phyloP scores from a whole-genome alignment of 306 rosid genomes.

The Mimosa pudica region DNA sequence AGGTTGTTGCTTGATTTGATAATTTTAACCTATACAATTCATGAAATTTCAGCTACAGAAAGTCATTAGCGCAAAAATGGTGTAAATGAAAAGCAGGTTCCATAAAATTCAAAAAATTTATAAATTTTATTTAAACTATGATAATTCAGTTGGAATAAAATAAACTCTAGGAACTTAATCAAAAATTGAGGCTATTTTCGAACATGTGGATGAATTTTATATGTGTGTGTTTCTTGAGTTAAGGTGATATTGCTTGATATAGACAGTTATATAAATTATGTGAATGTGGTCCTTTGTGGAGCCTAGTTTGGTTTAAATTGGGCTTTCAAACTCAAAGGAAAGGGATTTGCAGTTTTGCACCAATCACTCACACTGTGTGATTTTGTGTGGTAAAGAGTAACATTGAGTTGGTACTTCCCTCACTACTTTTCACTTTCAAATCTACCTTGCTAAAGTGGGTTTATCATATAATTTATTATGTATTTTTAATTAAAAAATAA shows the following conservation, averaged over 20 bases:
- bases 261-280: constrained; percentile 46
- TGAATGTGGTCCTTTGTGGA: constrained; percentile 49
- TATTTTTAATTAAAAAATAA: background rate
- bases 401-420: constrained; percentile 57
- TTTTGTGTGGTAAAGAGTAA: constrained; percentile 53
- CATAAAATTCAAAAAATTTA: too few species aligned
- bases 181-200: too few species aligned
- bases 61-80: too few species aligned
- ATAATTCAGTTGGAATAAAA: too few species aligned
- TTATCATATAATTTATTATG: background rate
- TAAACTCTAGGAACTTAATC: too few species aligned
- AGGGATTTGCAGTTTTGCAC: constrained; percentile 47
- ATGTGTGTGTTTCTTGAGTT: background rate
- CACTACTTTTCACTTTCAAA: constrained; percentile 47
- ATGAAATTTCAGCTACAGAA: too few species aligned
- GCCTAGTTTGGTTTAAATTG: constrained; percentile 42
- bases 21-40: too few species aligned
- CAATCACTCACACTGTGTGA: constrained; percentile 45
- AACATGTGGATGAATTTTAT: too few species aligned
- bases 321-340: constrained; percentile 46
- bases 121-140: too few species aligned
- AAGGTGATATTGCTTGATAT: constrained; percentile 13
- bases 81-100: too few species aligned
- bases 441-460: constrained; percentile 35
- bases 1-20: too few species aligned